Base-by-base conservation (phyloP, 2,329 filamentous ascomycete species). In the Fusarium ambrosium region DNA sequence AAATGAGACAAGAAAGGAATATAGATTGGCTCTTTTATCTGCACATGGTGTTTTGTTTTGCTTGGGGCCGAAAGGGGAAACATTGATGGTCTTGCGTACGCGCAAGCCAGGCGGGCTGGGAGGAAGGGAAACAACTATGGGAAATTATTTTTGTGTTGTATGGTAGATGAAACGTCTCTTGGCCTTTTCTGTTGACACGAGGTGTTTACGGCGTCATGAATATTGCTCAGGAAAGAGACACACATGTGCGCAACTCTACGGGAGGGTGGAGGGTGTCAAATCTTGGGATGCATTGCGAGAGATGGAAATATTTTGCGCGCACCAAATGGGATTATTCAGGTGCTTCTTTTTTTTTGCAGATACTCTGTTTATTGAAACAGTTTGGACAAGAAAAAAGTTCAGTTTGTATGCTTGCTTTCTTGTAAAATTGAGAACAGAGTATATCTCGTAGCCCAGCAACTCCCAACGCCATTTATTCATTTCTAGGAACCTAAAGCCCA, bases 81-180 rank as follows among this genome's bases (percentile, higher is more conserved):
- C 24, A 53, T n/a, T 29, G 48, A 64, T 36, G 64, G 64, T 74
- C 60, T 59, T 70, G 71, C 64, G 67, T 70, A 53, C 48, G 48
- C 48, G 27, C 48, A 29, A 53, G 48, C 43, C 14, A 14, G 39
- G 45, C 24, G 24, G 45, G 9, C 11, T 27, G 27, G 27, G 27
- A 27, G 27, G 27, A 27, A 27, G 24, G 48, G 24, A 11, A 22
- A 5, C 5, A 53, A 53, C 64, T 69, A 13, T 34, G 68, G 76
- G 66, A 70, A 64, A 68, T 72, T 48, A n/a, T 59, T n/a, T 45
- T 24, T 34, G 45, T 51, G 20, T 64, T 75, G 66, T 76, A 75
- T 48, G 76, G 77, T 75, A 70, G 72, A 73, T 69, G 32, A 34
- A 66, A 78, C 75, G 72, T 75, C 73, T 77, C 71, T 77, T 74